phyloP scores from a whole-genome alignment of 345 rosid genomes.

The Melaleuca alternifolia region DNA sequence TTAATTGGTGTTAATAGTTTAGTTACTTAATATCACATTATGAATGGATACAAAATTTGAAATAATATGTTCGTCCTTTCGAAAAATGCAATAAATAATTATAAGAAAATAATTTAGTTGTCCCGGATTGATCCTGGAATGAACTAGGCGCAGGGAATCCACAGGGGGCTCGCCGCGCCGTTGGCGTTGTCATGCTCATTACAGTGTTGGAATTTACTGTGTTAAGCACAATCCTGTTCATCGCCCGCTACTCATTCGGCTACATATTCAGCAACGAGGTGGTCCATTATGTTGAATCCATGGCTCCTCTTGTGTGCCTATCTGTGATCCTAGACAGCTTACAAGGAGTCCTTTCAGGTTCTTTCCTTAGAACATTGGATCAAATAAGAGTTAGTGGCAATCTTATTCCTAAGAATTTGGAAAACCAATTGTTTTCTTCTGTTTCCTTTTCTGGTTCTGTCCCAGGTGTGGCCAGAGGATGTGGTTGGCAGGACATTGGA shows the following conservation, averaged over 20 bases:
- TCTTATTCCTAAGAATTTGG: neutral
- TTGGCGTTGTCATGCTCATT: conserved; percentile 7
- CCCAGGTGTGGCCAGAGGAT: conserved; percentile 55
- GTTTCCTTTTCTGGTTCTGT: neutral
- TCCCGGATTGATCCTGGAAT: too few species aligned
- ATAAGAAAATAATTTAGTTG: too few species aligned
- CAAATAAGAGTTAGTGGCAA: neutral
- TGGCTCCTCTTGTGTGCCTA: conserved; percentile 26
- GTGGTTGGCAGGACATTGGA: conserved; percentile 59
- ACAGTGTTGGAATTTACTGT: conserved; percentile 2
- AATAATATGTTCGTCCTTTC: too few species aligned
- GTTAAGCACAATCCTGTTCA: conserved; percentile 11
- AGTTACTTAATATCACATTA: too few species aligned
- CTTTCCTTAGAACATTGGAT: neutral
- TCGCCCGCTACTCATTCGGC: conserved; percentile 12
- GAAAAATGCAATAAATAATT: too few species aligned
- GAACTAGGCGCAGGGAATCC: conserved; percentile 40
- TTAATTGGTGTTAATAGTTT: too few species aligned
- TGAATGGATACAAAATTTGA: too few species aligned
- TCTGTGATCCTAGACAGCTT: conserved; percentile 18
- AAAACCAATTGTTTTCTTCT: neutral
- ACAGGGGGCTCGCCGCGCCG: conserved; percentile 10
- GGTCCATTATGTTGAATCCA: conserved; percentile 15
- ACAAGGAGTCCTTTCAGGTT: conserved; percentile 33
- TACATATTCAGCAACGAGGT: conserved; percentile 25